These are phyloP conservation scores for Cercospora sp. DNA, from an alignment of 2,329 filamentous ascomycete genomes.

Conservation along the genomic window DNA sequence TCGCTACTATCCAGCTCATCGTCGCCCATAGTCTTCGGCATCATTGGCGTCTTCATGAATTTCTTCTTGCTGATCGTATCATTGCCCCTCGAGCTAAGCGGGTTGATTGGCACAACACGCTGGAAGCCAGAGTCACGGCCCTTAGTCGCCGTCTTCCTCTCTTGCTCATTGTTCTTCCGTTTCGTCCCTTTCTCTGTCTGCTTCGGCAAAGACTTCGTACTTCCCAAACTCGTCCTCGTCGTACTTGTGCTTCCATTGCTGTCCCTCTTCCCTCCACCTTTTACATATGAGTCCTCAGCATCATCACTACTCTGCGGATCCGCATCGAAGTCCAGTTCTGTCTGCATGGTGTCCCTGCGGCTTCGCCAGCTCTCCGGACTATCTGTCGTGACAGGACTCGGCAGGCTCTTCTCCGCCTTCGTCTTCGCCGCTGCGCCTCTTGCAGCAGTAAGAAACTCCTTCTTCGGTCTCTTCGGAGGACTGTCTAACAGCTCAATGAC, in stretches of 20 bases:
- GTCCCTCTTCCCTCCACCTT: not conserved
- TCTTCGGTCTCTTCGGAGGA: not conserved
- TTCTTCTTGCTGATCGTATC: not conserved
- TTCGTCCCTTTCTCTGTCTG: not conserved
- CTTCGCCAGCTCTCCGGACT: not conserved
- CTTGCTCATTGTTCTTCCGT: not conserved
- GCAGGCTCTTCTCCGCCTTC: constrained; percentile 5
- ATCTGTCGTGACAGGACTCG: constrained; percentile 6
- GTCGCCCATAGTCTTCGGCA: not conserved
- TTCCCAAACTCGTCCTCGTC: not conserved
- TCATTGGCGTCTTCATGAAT: not conserved
- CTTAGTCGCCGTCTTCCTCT: not conserved
- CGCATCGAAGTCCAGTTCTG: not conserved
- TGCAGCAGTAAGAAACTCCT: not conserved
- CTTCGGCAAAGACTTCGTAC: not conserved
- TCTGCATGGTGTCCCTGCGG: not conserved
- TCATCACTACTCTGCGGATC: constrained; percentile 15
- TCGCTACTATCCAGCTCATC: not conserved
- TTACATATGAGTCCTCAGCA: not conserved
- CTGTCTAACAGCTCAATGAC: not conserved
- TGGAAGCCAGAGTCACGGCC: not conserved
- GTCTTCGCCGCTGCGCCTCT: not conserved
- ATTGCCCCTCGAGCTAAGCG: not conserved
- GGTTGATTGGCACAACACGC: not conserved
- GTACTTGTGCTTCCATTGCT: constrained; percentile 5